phyloP scores from a whole-genome alignment of 306 rosid species.

The Bauhinia variegata region DNA sequence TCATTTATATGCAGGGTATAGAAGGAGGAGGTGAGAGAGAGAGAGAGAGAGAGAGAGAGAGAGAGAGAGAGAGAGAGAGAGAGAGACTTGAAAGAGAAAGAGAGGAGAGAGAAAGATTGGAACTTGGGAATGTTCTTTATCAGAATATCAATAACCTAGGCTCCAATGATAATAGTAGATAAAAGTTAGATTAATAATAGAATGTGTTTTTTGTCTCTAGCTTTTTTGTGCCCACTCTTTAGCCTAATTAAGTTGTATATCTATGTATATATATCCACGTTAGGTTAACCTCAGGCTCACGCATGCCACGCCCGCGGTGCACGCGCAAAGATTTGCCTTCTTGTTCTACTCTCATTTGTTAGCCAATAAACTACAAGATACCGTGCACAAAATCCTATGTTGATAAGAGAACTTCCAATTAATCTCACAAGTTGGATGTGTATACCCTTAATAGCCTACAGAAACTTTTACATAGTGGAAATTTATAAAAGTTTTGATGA shows the following conservation, averaged over 20 bases:
- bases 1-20: constrained; percentile 51
- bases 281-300: constrained; percentile 63
- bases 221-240: constrained; percentile 37
- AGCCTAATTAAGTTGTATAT: constrained; percentile 21
- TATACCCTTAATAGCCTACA: too few relatives aligned
- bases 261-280: too few relatives aligned
- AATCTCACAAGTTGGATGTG: too few relatives aligned
- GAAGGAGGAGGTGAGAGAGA: constrained; percentile 22
- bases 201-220: constrained; percentile 64
- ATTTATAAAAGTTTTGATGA: too few relatives aligned
- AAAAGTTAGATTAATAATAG: constrained; percentile 62
- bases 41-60: too few relatives aligned
- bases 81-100: constrained; percentile 9
- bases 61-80: too few relatives aligned
- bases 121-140: constrained; percentile 55
- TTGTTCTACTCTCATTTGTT: constrained; percentile 38
- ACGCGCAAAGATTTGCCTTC: constrained; percentile 37
- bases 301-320: constrained; percentile 52
- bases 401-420: background rate
- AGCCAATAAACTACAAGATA: constrained; percentile 17
- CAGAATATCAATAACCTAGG: constrained; percentile 52
- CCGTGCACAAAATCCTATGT: background rate
- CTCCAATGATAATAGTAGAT: constrained; percentile 52
- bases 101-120: constrained; percentile 22
- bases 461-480: too few relatives aligned